A percentile compares a stretch with the other conserved stretches of the same genome.
Conservation (phyloP, 2,329 filamentous ascomycete genomes). For the Fusarium illudens region DNA sequence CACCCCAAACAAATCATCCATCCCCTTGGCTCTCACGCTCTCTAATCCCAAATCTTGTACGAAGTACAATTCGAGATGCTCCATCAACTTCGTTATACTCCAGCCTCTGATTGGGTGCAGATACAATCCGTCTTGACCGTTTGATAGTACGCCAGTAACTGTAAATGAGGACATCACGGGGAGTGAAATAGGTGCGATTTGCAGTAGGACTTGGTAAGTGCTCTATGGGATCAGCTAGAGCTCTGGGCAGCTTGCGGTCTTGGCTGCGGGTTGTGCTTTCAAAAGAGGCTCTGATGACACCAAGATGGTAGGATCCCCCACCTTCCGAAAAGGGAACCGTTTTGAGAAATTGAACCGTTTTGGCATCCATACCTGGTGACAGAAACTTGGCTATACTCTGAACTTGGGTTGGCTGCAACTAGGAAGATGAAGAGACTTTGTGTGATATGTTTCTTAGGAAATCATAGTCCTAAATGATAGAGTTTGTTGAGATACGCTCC, state of each 20-base stretch:
- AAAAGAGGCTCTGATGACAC: too few species aligned
- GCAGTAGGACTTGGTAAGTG: too few species aligned
- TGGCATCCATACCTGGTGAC: too few species aligned
- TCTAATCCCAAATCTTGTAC: neutral
- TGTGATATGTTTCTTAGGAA: neutral
- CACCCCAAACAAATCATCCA: too few species aligned
- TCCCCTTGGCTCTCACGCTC: neutral
- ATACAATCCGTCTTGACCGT: neutral
- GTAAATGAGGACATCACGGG: neutral
- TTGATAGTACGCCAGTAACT: neutral
- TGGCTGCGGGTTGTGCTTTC: neutral
- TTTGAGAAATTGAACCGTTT: neutral
- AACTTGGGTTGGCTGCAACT: neutral
- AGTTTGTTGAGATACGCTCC: neutral
- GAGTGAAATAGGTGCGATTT: too few species aligned
- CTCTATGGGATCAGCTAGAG: neutral
- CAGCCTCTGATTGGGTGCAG: neutral
- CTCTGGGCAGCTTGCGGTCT: neutral
- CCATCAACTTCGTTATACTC: neutral
- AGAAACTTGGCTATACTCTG: neutral
- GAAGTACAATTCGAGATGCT: neutral
- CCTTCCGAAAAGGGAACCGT: neutral
- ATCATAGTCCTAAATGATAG: neutral
- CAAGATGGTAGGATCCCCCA: too few species aligned
- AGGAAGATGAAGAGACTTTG: neutral